Percentiles rank a stretch among this genome's conserved stretches.
phyloP scores from a whole-genome alignment of 306 rosid species.

The Cercis canadensis region DNA sequence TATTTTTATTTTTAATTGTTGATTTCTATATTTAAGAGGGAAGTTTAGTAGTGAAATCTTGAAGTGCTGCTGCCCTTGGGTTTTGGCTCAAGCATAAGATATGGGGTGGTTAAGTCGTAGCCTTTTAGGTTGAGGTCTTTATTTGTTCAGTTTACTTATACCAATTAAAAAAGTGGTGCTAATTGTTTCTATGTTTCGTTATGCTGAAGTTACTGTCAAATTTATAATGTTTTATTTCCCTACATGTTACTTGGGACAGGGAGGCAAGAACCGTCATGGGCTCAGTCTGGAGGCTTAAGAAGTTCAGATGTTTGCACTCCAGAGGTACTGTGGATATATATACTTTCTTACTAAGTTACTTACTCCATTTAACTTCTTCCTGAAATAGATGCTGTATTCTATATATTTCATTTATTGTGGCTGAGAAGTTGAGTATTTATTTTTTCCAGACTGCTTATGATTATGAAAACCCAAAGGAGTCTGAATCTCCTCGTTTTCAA shows the following conservation, averaged over 20 bases:
- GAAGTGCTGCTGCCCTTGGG: not conserved
- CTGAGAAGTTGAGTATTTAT: constrained; percentile 33
- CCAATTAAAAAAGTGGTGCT: constrained; percentile 1
- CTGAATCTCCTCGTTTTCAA: constrained; percentile 99
- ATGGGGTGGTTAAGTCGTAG: constrained; percentile 12
- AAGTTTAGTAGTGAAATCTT: constrained; percentile 11
- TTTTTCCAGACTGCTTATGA: constrained; percentile 73
- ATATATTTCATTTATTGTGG: constrained; percentile 30
- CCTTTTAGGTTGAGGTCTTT: constrained; percentile 26
- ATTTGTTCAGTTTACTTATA: constrained; percentile 10
- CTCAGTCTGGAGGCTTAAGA: constrained; percentile 67
- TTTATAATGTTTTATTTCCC: constrained; percentile 25
- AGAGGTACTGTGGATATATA: constrained; percentile 59
- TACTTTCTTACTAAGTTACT: constrained; percentile 13
- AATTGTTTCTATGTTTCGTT: constrained; percentile 33
- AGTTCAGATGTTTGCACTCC: constrained; percentile 85
- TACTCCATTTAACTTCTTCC: constrained; percentile 21
- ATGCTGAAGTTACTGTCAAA: constrained; percentile 22
- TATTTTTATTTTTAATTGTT: not conserved
- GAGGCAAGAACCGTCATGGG: constrained; percentile 55
- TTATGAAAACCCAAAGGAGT: constrained; percentile 96
- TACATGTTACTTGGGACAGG: constrained; percentile 56
- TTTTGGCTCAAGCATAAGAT: constrained; percentile 19
- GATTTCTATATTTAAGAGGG: constrained; percentile 14
- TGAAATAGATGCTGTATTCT: constrained; percentile 23